Evolutionary conservation across 164 flowering plant genomes (phyloP).

Genomic region (Malania oleifera): DNA sequence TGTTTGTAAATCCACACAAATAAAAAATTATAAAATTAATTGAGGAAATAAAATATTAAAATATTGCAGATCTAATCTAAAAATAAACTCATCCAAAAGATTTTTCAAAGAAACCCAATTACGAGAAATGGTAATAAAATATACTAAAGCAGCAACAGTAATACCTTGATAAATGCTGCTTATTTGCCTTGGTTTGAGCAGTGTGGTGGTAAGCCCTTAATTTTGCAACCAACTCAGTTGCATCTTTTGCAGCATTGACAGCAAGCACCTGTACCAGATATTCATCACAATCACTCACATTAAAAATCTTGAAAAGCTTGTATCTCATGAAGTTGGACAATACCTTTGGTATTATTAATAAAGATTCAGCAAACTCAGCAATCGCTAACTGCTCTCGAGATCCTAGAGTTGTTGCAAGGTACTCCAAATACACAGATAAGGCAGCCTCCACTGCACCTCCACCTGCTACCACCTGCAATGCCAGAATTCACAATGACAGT

Average conservation of each 20-base stretch:
- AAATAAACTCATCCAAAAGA: neutral
- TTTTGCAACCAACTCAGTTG: constrained; percentile 94
- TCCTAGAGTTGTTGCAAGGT: constrained; percentile 90
- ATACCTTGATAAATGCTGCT: constrained; percentile 88
- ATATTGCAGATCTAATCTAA: too few relatives aligned
- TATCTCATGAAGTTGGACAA: neutral
- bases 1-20: too few relatives aligned
- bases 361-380: constrained; percentile 95
- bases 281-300: neutral
- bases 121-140: neutral
- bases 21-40: too few relatives aligned
- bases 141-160: neutral
- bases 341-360: constrained; percentile 91
- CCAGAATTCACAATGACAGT: neutral
- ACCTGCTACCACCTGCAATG: constrained; percentile 85
- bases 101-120: neutral
- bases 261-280: constrained; percentile 72
- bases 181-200: constrained; percentile 91
- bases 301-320: too few relatives aligned
- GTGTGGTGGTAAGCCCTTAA: constrained; percentile 87
- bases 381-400: constrained; percentile 99
- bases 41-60: too few relatives aligned
- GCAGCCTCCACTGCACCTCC: constrained; percentile 99
- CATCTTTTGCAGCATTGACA: constrained; percentile 99
- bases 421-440: constrained; percentile 86